Percentiles rank a stretch among this genome's conserved stretches.
Evolutionary conservation across 495 filamentous ascomycete genomes (phyloP).

Genomic region (Penicillium steckii): DNA sequence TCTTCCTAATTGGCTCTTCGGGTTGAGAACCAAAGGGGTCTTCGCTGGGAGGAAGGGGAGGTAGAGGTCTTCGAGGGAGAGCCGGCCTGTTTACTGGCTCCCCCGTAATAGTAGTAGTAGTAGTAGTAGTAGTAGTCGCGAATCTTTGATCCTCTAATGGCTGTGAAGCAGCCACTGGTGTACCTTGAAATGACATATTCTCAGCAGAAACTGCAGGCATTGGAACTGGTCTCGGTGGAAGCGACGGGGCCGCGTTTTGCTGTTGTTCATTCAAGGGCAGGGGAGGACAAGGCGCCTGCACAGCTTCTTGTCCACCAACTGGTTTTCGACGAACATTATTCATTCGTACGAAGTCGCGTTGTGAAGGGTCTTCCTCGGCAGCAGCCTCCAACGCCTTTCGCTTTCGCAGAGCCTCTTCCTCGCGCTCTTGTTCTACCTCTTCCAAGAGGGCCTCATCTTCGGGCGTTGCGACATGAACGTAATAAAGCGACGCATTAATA

Average conservation of each 20-base stretch:
- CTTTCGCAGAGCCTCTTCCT: slow-evolving; percentile 47
- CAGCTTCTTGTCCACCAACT: slow-evolving; percentile 20
- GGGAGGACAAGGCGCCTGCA: not conserved
- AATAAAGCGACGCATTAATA: slow-evolving; percentile 85
- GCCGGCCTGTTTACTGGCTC: slow-evolving; percentile 1
- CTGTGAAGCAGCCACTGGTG: slow-evolving; percentile 12
- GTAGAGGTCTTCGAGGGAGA: slow-evolving; percentile 25
- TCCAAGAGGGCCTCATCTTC: slow-evolving; percentile 55
- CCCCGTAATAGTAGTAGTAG: no score
- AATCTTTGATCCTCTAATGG: no score
- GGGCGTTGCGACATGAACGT: slow-evolving; percentile 73
- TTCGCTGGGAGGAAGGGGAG: slow-evolving; percentile 29
- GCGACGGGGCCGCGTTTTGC: slow-evolving; percentile 8
- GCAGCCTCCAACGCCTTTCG: slow-evolving; percentile 32
- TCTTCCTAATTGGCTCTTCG: slow-evolving; percentile 14
- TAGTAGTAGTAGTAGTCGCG: no score
- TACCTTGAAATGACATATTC: slow-evolving; percentile 22
- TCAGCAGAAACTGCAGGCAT: slow-evolving; percentile 22
- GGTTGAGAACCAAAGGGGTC: slow-evolving; percentile 13
- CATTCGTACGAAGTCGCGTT: slow-evolving; percentile 34
- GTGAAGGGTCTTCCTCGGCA: slow-evolving; percentile 19
- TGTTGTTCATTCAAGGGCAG: slow-evolving; percentile 12
- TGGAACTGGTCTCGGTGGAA: slow-evolving; percentile 18
- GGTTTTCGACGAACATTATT: slow-evolving; percentile 46
- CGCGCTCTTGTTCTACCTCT: slow-evolving; percentile 40